Evolutionary conservation across 1,139 yeast genomes (phyloP), one percentile per base, ranked within the genome.

Genomic region (Protomyces inouyei): DNA sequence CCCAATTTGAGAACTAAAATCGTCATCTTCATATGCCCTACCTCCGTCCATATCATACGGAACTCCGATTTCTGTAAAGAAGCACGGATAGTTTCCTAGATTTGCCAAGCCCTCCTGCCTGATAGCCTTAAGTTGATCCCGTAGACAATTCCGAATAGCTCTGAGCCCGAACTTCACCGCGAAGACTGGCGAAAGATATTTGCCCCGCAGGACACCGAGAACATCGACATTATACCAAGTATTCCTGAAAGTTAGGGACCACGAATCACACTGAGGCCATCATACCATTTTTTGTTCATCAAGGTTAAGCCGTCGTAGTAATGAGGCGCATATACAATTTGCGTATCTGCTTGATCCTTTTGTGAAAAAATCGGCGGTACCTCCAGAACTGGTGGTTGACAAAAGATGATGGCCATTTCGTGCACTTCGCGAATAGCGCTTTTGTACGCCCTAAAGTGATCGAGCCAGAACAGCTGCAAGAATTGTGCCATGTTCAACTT

Each of bases 11-110:
- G 89, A 81, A 12, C 79, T 75, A 72, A 84, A 91, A 67, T 84
- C 82, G 0, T 92, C 90, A 64, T 79, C 80, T 0, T 73, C 72
- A 72, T 83, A 91, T 0, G 97, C 88, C 55, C 76, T 77, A 71
- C 87, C 88, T 66, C 82, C 80, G 73, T 92, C 93, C 96, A 92
- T 88, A 74, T 93, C 97, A 74, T 86, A 90, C 1, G 98, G 98
- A 86, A 92, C 88, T 2, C 98, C 98, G n/a, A 93, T 91, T 75
- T 92, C 98, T 0, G 96, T 85, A 80, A 93, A 84, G 52, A 92
- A 76, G 6, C 87, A 82, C 0, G 80, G 79, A 10, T 76, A 66
- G 4, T 68, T 63, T 36, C 78, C 79, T 6, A 78, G 68, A 3
- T 72, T 69, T 28, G 69, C 70, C 8, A 68, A 64, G 14, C 90